A percentile compares a stretch with the other conserved stretches of the same genome.
Conservation (phyloP, 495 filamentous ascomycete genomes). For the Penicillium robsamsonii region DNA sequence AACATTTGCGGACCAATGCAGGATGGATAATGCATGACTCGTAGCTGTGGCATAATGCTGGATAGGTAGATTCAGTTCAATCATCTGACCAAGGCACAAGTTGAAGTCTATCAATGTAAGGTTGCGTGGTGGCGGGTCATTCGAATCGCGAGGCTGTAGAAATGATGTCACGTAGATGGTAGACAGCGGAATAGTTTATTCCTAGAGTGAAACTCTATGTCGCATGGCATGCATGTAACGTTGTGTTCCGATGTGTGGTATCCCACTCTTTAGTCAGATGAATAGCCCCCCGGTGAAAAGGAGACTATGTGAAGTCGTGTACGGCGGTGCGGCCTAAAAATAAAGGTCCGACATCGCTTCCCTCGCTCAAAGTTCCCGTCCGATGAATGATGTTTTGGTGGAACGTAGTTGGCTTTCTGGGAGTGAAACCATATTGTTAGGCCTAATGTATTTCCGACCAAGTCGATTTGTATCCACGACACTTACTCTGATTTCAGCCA, state of each 20-base stretch:
- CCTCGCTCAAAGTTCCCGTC: background rate
- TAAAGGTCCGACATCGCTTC: background rate
- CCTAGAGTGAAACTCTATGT: too few species aligned
- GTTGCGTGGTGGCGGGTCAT: background rate
- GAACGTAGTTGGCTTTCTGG: background rate
- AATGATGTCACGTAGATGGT: too few species aligned
- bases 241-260: too few species aligned
- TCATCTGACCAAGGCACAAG: background rate
- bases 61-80: background rate
- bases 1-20: background rate
- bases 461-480: background rate
- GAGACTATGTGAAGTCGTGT: too few species aligned
- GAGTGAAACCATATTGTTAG: background rate
- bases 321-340: background rate
- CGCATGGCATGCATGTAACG: too few species aligned
- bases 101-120: background rate
- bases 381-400: background rate
- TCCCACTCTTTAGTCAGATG: too few species aligned
- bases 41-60: background rate
- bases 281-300: too few species aligned
- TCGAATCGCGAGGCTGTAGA: background rate
- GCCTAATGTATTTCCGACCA: too few species aligned
- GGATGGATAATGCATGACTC: background rate
- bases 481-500: background rate
- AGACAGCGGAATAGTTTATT: too few species aligned